Evolutionary conservation across 2,329 filamentous ascomycete genomes (phyloP), one percentile per base, ranked within the genome.

Genomic region (Colletotrichum sp.): DNA sequence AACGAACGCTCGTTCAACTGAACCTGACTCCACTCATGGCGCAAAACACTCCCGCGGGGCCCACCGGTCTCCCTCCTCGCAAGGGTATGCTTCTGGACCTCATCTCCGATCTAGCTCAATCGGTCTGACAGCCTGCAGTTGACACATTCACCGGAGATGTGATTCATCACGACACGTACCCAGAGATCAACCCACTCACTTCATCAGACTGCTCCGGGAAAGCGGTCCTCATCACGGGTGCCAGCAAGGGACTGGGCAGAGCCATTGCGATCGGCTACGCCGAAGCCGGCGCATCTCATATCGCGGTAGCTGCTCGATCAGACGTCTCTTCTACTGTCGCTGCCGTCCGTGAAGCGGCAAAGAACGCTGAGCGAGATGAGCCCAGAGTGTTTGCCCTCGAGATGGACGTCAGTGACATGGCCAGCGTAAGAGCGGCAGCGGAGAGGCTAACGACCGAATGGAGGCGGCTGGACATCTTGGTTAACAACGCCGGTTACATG

Each of bases 211-310:
- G 88, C 34, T 67, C 79, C 6, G 83, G 83, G 8, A 85, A 84
- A 67, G 80, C 81, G 9, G 81, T 87, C 61, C 85, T 93, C 73
- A 87, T 93, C 67, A 90, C 87, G 1, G 91, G 91, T 10, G 90
- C 88, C 0, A 89, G 88, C 4, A 88, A 87, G 52, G 90, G 90
- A 5, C 87, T 92, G 43, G 91, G 92, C 8, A 84, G 84, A 4
- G 86, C 87, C 16, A 90, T 87, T 5, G 90, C 90, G 2, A 79
- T 90, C n/a, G 87, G 89, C 12, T 93, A 88, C 78, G 91, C 90
- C 24, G 83, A 83, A 78, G 90, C 91, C 6, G 88, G 89, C 6
- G 88, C 87, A 34, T 85, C 87, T 1, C 81, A 83, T 32, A 90
- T 93, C 72, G 88, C 87, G 18, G 83, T 93, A 24, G 87, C 84